Percentiles rank a stretch among this genome's conserved stretches.
These are phyloP conservation scores for Viridothelium virens DNA, from an alignment of 495 filamentous ascomycete genomes.

Conservation along the genomic window DNA sequence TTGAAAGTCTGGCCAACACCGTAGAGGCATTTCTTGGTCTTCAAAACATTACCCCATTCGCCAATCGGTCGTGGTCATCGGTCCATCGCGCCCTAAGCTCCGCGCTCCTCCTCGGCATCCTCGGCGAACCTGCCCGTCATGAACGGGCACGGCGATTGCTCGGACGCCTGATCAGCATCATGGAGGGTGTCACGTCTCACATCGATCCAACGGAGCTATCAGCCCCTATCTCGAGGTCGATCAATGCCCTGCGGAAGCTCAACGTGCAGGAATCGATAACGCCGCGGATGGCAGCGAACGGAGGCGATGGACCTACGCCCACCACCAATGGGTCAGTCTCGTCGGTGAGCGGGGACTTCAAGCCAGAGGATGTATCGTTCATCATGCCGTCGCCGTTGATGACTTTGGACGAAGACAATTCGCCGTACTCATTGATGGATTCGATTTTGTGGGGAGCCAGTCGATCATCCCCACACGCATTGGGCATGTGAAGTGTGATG, in stretches of 20 bases:
- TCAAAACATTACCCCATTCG: slow-evolving; percentile 57
- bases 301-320: neutral
- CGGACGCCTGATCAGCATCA: slow-evolving; percentile 28
- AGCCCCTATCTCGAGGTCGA: slow-evolving; percentile 31
- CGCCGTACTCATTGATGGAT: slow-evolving; percentile 28
- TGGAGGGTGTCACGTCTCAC: slow-evolving; percentile 30
- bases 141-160: slow-evolving; percentile 33
- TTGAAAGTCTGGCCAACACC: slow-evolving; percentile 55
- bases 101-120: slow-evolving; percentile 55
- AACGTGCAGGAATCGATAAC: slow-evolving; percentile 17
- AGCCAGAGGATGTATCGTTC: slow-evolving; percentile 14
- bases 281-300: neutral
- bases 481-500: neutral
- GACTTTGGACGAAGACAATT: slow-evolving; percentile 18
- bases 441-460: slow-evolving; percentile 24
- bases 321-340: neutral
- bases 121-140: slow-evolving; percentile 44
- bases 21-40: slow-evolving; percentile 62
- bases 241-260: slow-evolving; percentile 28
- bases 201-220: slow-evolving; percentile 35
- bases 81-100: slow-evolving; percentile 58
- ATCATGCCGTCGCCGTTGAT: slow-evolving; percentile 15
- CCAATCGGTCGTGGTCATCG: slow-evolving; percentile 59
- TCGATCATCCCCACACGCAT: neutral
- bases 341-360: slow-evolving; percentile 14